Percentiles rank a stretch among this genome's conserved stretches.
Conservation (phyloP, 352 stramenopile genomes). For the Phytopythium delawarense region DNA sequence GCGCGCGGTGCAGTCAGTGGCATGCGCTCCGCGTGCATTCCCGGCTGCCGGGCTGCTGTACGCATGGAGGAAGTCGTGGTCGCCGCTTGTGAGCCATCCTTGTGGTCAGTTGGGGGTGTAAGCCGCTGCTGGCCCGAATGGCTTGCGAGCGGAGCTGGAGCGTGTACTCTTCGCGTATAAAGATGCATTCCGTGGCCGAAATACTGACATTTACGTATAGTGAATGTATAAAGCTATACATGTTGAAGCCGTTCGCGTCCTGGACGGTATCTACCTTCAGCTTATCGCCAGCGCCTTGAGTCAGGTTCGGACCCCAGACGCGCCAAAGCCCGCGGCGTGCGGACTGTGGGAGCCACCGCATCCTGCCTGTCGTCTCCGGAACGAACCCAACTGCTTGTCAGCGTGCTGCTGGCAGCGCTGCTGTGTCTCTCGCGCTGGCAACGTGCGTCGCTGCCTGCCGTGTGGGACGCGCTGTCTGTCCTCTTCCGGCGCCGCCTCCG, state of each 20-base stretch:
- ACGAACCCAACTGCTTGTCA: background rate
- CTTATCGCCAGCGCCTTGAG: background rate
- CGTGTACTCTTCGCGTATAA: background rate
- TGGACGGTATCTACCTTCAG: background rate
- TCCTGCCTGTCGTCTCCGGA: background rate
- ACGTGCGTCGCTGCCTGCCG: background rate
- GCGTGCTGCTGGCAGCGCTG: background rate
- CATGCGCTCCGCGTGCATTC: background rate
- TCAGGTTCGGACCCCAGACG: background rate
- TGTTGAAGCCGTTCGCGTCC: background rate
- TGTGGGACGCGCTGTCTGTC: too few species aligned
- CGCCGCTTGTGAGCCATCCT: background rate
- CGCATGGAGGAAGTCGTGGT: too few species aligned
- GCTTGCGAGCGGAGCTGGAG: background rate
- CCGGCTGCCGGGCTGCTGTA: too few species aligned
- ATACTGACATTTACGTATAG: slow-evolving; percentile 1
- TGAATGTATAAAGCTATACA: background rate
- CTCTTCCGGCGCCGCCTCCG: too few species aligned
- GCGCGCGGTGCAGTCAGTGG: slow-evolving; percentile 1
- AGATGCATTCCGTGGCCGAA: background rate
- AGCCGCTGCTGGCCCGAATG: background rate
- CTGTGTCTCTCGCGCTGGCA: too few species aligned
- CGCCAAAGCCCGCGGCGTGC: background rate
- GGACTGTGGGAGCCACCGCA: background rate
- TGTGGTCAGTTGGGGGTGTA: background rate